Base-by-base conservation (phyloP, 148 eudicot species). In the Rhododendron simsii region DNA sequence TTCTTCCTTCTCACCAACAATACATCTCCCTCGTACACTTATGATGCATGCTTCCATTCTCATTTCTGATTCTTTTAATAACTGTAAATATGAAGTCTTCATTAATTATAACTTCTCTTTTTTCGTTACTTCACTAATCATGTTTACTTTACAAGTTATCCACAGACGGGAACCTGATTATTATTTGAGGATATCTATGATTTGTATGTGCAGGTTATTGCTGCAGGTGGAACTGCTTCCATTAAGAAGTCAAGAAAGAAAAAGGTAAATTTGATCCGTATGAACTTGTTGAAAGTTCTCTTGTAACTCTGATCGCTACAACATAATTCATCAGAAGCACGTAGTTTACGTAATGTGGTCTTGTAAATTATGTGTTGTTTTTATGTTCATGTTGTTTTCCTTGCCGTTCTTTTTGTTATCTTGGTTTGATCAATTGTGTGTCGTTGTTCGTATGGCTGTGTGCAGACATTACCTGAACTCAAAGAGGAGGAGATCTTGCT, bases 391-490 rank as follows among this genome's bases (percentile, higher is more conserved):
- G 48, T 23, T 81, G 0, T 81, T 53, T 55, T 26, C 21, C 11
- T 35, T 55, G 15, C 50, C 11, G 18, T 33, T 48, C 55, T 30
- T 15, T 33, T 80, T 30, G 15, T 50, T 80, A 10, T 13, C 33
- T 51, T 80, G 55, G 51, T 57, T 23, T 81, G 69, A 35, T 28
- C 41, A 81, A 12, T 57, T 81, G 35, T 55, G 7, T 71, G 44
- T 53, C 9, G 7, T 53, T 18, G 0, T 80, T 51, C 21, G 15
- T 30, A 1, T 81, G 83, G 47, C 47, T 74, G 47, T 39, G 73
- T 69, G 59, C 85, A 91, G 92, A 89, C 91, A 51, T 67, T 89
- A 35, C 81, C 86, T 85, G 91, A 91, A 78, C 91, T 91, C 55
- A 91, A 89, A 83, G 87, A 86, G 44, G 90, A 89, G 15, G 92